phyloP scores from a whole-genome alignment of 495 filamentous ascomycete species.

The Daldinia grandis region DNA sequence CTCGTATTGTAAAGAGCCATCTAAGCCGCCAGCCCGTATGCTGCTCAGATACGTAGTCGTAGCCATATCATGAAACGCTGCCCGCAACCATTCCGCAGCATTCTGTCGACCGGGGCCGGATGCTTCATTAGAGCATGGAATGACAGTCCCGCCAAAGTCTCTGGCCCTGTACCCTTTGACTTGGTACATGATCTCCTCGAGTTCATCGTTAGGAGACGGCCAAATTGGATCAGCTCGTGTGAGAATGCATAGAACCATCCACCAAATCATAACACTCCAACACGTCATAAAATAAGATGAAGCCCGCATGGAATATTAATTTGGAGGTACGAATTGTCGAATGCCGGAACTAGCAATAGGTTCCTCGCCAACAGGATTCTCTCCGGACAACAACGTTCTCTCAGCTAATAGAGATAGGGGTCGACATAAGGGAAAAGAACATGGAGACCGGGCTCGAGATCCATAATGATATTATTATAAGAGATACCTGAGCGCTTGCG shows the following conservation, averaged over 20 bases:
- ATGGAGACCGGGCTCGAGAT: not conserved
- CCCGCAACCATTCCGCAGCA: constrained; percentile 68
- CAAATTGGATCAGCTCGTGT: constrained; percentile 62
- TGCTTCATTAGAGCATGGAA: constrained; percentile 64
- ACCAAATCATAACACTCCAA: constrained; percentile 24
- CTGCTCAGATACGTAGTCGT: constrained; percentile 55
- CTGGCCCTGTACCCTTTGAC: constrained; percentile 61
- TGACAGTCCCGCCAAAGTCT: constrained; percentile 63
- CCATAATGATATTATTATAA: constrained; percentile 1
- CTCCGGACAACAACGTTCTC: not conserved
- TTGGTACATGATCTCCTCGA: constrained; percentile 70
- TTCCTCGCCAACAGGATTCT: not conserved
- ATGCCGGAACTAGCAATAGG: not conserved
- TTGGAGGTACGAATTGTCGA: constrained; percentile 11
- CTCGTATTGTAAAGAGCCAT: constrained; percentile 69
- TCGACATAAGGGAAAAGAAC: not conserved
- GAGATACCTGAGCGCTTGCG: constrained; percentile 16
- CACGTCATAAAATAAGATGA: constrained; percentile 18
- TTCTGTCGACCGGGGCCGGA: constrained; percentile 63
- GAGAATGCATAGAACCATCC: constrained; percentile 26
- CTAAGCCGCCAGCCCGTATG: constrained; percentile 61
- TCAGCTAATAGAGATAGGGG: not conserved
- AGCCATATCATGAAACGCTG: constrained; percentile 71
- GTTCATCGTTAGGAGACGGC: constrained; percentile 66
- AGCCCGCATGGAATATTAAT: constrained; percentile 18